A percentile compares a stretch with the other conserved stretches of the same genome.
Evolutionary conservation across 2,329 filamentous ascomycete genomes (phyloP).

Genomic region (Sporothrix luriei): DNA sequence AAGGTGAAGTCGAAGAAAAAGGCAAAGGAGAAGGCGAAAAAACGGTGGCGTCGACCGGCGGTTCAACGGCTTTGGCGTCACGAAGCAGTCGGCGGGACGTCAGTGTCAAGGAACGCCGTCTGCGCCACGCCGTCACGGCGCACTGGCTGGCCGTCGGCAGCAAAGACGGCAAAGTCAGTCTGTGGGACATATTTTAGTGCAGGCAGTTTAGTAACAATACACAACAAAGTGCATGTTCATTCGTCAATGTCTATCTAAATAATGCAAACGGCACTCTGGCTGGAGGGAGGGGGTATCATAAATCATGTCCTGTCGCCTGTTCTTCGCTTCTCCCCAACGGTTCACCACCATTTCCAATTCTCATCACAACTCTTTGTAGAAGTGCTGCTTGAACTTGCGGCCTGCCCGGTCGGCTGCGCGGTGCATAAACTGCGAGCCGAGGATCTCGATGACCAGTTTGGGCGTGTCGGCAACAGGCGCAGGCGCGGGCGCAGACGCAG

Average conservation of each 20-base stretch:
- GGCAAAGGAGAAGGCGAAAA: neutral
- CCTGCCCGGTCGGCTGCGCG: slow-evolving; percentile 82
- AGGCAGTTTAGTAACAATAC: neutral
- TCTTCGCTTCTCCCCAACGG: neutral
- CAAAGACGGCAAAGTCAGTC: slow-evolving; percentile 91
- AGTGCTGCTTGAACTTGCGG: slow-evolving; percentile 88
- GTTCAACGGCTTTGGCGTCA: neutral
- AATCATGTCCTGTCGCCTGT: neutral
- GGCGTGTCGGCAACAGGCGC: slow-evolving; percentile 29
- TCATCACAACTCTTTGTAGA: slow-evolving; percentile 69
- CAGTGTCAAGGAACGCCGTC: slow-evolving; percentile 64
- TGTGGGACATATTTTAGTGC: slow-evolving; percentile 86
- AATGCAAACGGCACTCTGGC: slow-evolving; percentile 8
- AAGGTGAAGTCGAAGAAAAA: neutral
- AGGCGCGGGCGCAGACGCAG: too few species aligned
- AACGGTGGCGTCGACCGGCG: neutral
- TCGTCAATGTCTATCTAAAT: neutral
- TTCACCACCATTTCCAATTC: too few species aligned
- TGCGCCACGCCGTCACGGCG: slow-evolving; percentile 65
- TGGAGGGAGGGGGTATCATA: slow-evolving; percentile 26
- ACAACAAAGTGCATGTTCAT: neutral
- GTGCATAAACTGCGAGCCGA: slow-evolving; percentile 84
- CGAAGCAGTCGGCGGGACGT: slow-evolving; percentile 41
- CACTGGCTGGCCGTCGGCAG: slow-evolving; percentile 91
- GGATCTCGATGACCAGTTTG: slow-evolving; percentile 73